phyloP scores from a whole-genome alignment of 2,329 filamentous ascomycete genomes.

The Exophiala dermatitidis region DNA sequence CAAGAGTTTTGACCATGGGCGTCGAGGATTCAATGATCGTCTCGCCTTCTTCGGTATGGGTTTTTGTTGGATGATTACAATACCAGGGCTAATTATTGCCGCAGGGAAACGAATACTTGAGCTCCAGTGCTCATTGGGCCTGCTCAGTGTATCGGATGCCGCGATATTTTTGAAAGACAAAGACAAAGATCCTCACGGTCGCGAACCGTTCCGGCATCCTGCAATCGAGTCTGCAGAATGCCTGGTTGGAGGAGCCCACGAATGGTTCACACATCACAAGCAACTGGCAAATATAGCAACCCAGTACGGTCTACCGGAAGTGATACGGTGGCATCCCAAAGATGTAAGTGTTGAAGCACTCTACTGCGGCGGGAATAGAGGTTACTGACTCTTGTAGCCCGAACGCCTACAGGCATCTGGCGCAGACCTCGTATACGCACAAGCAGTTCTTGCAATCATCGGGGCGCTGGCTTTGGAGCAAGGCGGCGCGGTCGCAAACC shows the following conservation, averaged over 20 bases:
- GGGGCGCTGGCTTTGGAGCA: constrained; percentile 85
- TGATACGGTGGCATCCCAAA: constrained; percentile 83
- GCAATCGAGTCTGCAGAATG: constrained; percentile 67
- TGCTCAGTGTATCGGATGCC: constrained; percentile 42
- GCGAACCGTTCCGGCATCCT: constrained; percentile 62
- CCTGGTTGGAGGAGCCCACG: constrained; percentile 55
- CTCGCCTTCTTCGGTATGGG: constrained; percentile 75
- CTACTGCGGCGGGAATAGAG: neutral
- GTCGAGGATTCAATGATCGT: constrained; percentile 88
- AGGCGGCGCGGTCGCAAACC: constrained; percentile 69
- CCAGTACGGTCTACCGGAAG: constrained; percentile 62
- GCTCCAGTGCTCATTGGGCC: constrained; percentile 57
- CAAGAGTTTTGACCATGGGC: constrained; percentile 94
- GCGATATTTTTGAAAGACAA: constrained; percentile 31
- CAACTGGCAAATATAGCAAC: constrained; percentile 62
- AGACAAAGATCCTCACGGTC: constrained; percentile 46
- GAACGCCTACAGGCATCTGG: constrained; percentile 67
- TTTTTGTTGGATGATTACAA: neutral
- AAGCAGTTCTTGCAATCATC: constrained; percentile 75
- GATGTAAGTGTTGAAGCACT: constrained; percentile 50
- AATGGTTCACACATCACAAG: constrained; percentile 55
- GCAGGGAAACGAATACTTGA: constrained; percentile 58
- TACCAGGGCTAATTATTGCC: neutral
- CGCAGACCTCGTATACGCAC: constrained; percentile 63
- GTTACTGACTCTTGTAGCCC: constrained; percentile 28